Evolutionary conservation across 306 rosid species (phyloP).

Genomic region (Bauhinia variegata): DNA sequence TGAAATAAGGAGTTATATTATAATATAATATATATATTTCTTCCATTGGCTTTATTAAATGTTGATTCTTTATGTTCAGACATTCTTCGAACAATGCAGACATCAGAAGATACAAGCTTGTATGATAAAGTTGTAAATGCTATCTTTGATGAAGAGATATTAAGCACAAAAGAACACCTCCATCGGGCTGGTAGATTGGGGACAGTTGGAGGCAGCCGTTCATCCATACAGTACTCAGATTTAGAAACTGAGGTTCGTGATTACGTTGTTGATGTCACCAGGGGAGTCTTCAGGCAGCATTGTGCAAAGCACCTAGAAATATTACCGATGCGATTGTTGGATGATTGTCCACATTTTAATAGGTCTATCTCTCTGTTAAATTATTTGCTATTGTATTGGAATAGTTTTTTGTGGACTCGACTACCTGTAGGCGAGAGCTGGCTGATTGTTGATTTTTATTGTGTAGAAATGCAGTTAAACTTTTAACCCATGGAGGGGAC

Average conservation of each 20-base stretch:
- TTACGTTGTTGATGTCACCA: constrained; percentile 67
- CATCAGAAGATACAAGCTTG: constrained; percentile 79
- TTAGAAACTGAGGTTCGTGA: constrained; percentile 81
- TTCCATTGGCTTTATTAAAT: constrained; percentile 36
- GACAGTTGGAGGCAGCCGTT: constrained; percentile 49
- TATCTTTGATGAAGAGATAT: constrained; percentile 76
- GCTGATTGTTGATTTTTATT: constrained; percentile 41
- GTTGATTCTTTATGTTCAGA: constrained; percentile 52
- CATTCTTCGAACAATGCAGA: constrained; percentile 80
- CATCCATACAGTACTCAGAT: constrained; percentile 69
- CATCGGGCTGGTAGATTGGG: constrained; percentile 54
- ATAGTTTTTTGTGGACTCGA: constrained; percentile 22
- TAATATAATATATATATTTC: neutral
- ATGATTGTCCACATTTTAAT: constrained; percentile 68
- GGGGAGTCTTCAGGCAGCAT: constrained; percentile 78
- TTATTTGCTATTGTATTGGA: constrained; percentile 28
- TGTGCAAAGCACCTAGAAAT: constrained; percentile 88
- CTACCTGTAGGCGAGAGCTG: constrained; percentile 24
- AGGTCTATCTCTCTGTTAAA: constrained; percentile 55
- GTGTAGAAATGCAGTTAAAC: constrained; percentile 86
- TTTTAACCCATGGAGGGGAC: constrained; percentile 91
- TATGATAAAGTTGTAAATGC: constrained; percentile 89
- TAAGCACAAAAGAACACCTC: constrained; percentile 57
- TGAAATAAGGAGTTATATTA: neutral
- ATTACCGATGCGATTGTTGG: constrained; percentile 69